Base-by-base conservation (phyloP, 2,329 filamentous ascomycete genomes). In the Herpotrichia juniperi region DNA sequence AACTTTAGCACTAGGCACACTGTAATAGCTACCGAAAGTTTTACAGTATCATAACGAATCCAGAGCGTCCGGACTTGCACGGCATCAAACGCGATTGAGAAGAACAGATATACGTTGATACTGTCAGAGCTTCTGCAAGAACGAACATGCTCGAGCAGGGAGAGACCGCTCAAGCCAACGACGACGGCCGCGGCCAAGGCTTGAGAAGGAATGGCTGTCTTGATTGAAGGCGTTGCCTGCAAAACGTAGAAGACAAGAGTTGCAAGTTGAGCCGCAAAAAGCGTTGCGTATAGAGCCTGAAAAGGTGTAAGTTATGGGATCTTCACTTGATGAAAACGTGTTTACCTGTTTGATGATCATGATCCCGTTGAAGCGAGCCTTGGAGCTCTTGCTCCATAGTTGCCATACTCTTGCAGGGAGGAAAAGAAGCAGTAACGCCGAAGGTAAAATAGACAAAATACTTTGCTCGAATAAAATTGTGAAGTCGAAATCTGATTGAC, bases 61-160 rank as follows among this genome's bases (percentile, higher is more conserved):
- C 44, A 51, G 1, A 45, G 24, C 3, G 51, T 48, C 10, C 51
- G 43, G 21, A 48, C 22, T 34, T 48, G 43, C 11, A 51, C 47
- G 19, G 43, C 48, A 48, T 54, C 51, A n/a, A 54, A 54, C 9
- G 35, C 21, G 17, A 32, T 51, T 19, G 39, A 51, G 30, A 51
- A 51, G 30, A 54, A 48, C 2, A 54, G 48, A 21, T 54, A 54
- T 4, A 45, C 42, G 26, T 54, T 54, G 24, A 54, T 51, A 21
- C 30, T 22, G 30, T 53, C 51, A 25, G 46, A 49, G 26, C 46
- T 53, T 34, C 42, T 21, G 6, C 42, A 42, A 7, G 51, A 53
- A 17, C 26, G 39, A 19, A 48, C n/a, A 40, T 46, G 42, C 19
- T 53, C 51, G 19, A 50, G 22, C 7, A 53, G 25, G 14, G 51